Conservation (phyloP, 1,284 basidiomycete species). For the Sporisorium reilianum region DNA sequence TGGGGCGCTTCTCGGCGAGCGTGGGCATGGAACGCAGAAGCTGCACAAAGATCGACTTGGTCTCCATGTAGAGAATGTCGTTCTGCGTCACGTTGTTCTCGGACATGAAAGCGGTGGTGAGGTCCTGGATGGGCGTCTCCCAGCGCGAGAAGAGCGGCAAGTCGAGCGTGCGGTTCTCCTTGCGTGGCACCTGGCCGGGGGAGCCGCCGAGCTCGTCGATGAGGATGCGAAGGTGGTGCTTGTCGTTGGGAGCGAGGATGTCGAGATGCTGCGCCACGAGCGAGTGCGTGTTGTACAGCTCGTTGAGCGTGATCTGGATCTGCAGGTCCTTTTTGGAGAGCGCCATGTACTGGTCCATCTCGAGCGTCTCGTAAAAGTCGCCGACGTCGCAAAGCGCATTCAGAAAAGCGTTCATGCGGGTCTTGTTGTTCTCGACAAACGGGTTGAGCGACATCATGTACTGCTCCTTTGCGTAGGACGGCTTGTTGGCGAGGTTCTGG, state of each 20-base stretch:
- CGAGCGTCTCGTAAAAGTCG: conserved; percentile 98
- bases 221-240: conserved; percentile 94
- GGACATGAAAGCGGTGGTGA: conserved; percentile 91
- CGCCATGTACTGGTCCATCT: conserved; percentile 99
- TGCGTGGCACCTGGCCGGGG: conserved; percentile 92
- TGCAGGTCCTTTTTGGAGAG: conserved; percentile 97
- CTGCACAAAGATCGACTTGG: conserved; percentile 99
- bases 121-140: conserved; percentile 98
- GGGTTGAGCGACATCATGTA: conserved; percentile 99
- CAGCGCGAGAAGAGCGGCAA: conserved; percentile 94
- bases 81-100: conserved; percentile 93
- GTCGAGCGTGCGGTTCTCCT: conserved; percentile 95
- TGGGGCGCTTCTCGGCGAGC: conserved; percentile 83
- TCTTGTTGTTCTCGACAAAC: conserved; percentile 98
- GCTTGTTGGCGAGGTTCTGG: conserved; percentile 98
- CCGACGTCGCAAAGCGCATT: conserved; percentile 97
- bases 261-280: conserved; percentile 95
- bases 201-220: conserved; percentile 94
- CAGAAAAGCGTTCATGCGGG: conserved; percentile 94
- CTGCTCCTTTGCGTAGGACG: conserved; percentile 94
- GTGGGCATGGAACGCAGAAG: conserved; percentile 90
- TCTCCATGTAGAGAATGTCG: conserved; percentile 99
- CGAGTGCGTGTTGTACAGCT: conserved; percentile 97
- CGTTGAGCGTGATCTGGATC: conserved; percentile 99
- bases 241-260: conserved; percentile 93